Percentiles rank a stretch among this genome's conserved stretches.
phyloP scores from a whole-genome alignment of 352 stramenopile genomes.

The Phytophthora palmivora region DNA sequence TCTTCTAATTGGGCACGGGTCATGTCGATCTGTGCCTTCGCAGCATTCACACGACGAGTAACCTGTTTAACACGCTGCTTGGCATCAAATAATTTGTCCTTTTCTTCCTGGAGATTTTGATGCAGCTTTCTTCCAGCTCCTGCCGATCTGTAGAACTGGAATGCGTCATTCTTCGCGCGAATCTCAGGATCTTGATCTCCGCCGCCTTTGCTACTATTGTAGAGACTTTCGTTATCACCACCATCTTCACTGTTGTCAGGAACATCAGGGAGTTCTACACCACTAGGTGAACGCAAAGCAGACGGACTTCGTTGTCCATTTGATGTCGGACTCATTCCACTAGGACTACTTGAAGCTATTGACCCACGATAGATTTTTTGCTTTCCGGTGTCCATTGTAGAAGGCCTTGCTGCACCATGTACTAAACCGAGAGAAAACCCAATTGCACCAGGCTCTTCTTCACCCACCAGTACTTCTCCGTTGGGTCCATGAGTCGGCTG shows the following conservation, averaged over 20 bases:
- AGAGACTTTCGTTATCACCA: slow-evolving; percentile 31
- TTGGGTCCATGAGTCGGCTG: slow-evolving; percentile 22
- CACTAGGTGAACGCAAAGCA: slow-evolving; percentile 30
- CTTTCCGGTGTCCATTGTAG: slow-evolving; percentile 67
- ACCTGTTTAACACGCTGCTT: slow-evolving; percentile 82
- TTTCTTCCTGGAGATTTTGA: slow-evolving; percentile 68
- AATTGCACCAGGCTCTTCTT: slow-evolving; percentile 58
- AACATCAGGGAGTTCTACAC: slow-evolving; percentile 20
- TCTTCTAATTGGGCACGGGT: slow-evolving; percentile 65
- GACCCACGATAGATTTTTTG: slow-evolving; percentile 38
- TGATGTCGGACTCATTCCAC: slow-evolving; percentile 8
- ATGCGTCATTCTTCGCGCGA: slow-evolving; percentile 71
- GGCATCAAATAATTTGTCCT: slow-evolving; percentile 74
- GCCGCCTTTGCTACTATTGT: slow-evolving; percentile 8
- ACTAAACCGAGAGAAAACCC: slow-evolving; percentile 73
- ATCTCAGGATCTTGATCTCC: slow-evolving; percentile 22
- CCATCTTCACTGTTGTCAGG: slow-evolving; percentile 37
- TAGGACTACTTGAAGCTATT: background rate
- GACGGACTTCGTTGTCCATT: slow-evolving; percentile 50
- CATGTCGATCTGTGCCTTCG: slow-evolving; percentile 82
- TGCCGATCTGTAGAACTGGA: slow-evolving; percentile 66
- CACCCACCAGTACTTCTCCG: slow-evolving; percentile 55
- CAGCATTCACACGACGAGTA: slow-evolving; percentile 73
- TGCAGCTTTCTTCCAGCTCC: slow-evolving; percentile 69
- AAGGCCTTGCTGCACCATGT: slow-evolving; percentile 57